Base-by-base conservation (phyloP, 2,329 filamentous ascomycete genomes). In the Aspergillus vadensis region DNA sequence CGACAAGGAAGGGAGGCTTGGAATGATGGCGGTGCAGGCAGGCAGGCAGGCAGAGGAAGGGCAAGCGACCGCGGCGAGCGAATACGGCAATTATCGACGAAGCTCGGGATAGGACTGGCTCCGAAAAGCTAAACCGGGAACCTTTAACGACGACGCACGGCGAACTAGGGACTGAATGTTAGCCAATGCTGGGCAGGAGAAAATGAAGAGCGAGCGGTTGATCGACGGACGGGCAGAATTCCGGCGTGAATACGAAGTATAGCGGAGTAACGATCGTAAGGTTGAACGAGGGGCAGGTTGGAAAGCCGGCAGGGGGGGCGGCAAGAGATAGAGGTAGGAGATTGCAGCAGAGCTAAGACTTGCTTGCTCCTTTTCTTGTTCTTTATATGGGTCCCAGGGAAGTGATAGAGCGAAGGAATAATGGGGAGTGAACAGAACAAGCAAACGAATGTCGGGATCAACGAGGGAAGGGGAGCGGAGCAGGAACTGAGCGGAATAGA, bases 221-320 rank as follows among this genome's bases (percentile, higher is more conserved):
- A 67, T 66, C 61, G 64, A 64, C 65, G 59, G 58, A 62, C 56
- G 59, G 61, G 55, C 43, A 57, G 59, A 57, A 56, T 61, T 65
- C 60, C 57, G 60, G 54, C 36, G 64, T 60, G 61, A 47, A 55
- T 36, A 36, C 56, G 60, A 50, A 60, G 56, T 56, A 58, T 48
- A 59, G 61, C 53, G 60, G 62, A 64, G 61, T 57, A 62, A 58
- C 50, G 62, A 58, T 51, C 23, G 44, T 36, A 60, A 54, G 39
- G 23, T 54, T 63, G 44, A 57, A 57, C 52, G 51, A 49, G 51
- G 44, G 44, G 48, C 41, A 47, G 53, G 41, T 50, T 17, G 41
- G 27, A 32, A 41, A 43, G 36, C 52, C 38, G 36, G 23, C 32
- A 43, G 15, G 36, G 41, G 36, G 17, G 25, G 23, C 10, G 25